These are phyloP conservation scores for Penicillium brasilianum DNA, from an alignment of 2,329 filamentous ascomycete species.

Conservation along the genomic window DNA sequence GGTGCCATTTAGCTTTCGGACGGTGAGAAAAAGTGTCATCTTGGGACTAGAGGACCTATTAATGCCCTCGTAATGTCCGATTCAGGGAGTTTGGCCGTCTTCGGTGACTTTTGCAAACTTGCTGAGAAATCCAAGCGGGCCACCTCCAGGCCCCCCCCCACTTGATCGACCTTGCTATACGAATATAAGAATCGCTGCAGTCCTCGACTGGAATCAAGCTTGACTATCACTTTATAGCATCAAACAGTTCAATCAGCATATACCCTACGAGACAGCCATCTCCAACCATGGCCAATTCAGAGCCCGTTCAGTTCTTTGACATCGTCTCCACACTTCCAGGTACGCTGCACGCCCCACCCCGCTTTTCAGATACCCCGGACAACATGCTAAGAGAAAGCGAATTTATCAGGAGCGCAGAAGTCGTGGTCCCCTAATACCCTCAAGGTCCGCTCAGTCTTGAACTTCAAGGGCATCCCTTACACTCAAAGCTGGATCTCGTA, in stretches of 20 bases:
- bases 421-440: slow-evolving; percentile 40
- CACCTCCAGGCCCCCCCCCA: slow-evolving; percentile 6
- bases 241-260: background rate
- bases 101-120: background rate
- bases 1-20: background rate
- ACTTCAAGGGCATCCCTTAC: slow-evolving; percentile 37
- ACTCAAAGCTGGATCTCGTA: slow-evolving; percentile 35
- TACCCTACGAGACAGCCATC: background rate
- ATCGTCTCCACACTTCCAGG: slow-evolving; percentile 36
- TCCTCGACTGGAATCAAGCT: background rate
- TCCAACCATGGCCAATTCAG: slow-evolving; percentile 27
- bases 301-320: slow-evolving; percentile 44
- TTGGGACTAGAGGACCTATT: background rate
- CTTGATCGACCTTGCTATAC: slow-evolving; percentile 1
- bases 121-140: slow-evolving; percentile 17
- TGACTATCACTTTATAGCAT: background rate
- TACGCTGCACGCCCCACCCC: slow-evolving; percentile 15
- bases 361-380: background rate
- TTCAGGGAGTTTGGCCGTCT: background rate
- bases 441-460: slow-evolving; percentile 32
- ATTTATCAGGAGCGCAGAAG: slow-evolving; percentile 31
- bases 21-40: background rate
- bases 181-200: slow-evolving; percentile 6
- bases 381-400: slow-evolving; percentile 5
- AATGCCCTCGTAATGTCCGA: background rate